These are phyloP conservation scores for Mycena olivaceomarginata DNA, from an alignment of 768 basidiomycete species.

Conservation along the genomic window DNA sequence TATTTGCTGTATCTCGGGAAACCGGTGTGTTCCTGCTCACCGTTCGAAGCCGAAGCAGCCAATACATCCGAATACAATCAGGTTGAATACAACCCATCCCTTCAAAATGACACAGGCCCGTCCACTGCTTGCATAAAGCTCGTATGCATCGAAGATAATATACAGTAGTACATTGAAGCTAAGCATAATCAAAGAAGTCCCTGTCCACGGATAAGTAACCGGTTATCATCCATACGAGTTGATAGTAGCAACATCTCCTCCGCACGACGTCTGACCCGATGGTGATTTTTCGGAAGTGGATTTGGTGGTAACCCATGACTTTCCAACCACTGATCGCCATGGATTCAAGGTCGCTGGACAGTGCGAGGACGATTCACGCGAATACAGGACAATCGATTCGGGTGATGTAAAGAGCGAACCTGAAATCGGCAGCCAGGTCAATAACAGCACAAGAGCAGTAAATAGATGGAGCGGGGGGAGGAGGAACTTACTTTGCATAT, in stretches of 20 bases:
- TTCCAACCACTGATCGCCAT: neutral
- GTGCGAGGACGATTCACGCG: conserved; percentile 23
- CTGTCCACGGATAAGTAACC: too few species aligned
- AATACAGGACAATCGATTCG: conserved; percentile 37
- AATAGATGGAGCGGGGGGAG: neutral
- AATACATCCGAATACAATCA: too few species aligned
- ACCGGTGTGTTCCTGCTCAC: too few species aligned
- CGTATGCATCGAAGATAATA: too few species aligned
- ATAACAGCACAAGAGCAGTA: neutral
- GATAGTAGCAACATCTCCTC: neutral
- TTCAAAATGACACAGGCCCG: too few species aligned
- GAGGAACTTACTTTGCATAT: conserved; percentile 28
- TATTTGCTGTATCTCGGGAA: too few species aligned
- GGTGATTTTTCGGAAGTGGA: neutral
- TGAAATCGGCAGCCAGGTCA: neutral
- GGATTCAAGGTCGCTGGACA: neutral
- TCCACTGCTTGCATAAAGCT: too few species aligned
- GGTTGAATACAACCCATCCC: too few species aligned
- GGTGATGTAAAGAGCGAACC: conserved; percentile 41
- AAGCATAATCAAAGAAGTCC: too few species aligned
- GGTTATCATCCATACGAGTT: neutral
- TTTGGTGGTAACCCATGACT: conserved; percentile 3
- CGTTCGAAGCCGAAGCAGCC: too few species aligned
- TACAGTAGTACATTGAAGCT: too few species aligned
- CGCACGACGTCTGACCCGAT: neutral